Evolutionary conservation across 2,329 filamentous ascomycete species (phyloP), one percentile per base, ranked within the genome.

Genomic region (Septoria petroselini): DNA sequence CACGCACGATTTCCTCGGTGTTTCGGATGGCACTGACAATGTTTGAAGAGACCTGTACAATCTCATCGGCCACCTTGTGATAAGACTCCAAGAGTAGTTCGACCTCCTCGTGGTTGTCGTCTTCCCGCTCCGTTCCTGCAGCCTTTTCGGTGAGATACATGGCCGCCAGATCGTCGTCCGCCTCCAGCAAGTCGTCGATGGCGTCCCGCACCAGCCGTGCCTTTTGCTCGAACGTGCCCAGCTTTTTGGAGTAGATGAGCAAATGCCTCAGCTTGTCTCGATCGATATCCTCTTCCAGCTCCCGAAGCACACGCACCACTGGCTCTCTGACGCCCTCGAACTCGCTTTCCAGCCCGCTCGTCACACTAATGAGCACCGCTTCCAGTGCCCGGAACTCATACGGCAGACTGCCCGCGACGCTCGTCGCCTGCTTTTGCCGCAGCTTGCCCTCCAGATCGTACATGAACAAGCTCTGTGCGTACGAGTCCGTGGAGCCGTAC

Each of bases 81-180:
- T 98, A 98, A 2, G 90, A 95, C 69, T 98, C 93, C 3, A 98
- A 76, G 41, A 98, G 77, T 83, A 98, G 90, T 72, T 98, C 93
- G 4, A 98, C 87, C 70, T 98, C 93, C 19, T 91, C 93, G 64
- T 97, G 91, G 62, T 96, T 90, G 59, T 95, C 83, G 54, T 90
- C 84, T 45, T 83, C 82, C 46, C 91, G 79, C 35, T 80, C 74
- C 14, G 85, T 76, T 54, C 91, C 88, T 45, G 83, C 80, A 2
- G 81, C 79, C 67, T 95, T 91, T 70, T 97, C 93, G 0, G 88
- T 91, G 55, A 98, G 73, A 65, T 98, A 98, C 93, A 98, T 97
- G 58, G 85, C 81, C 12, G 90, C 85, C 27, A 98, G 73, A 67
- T 98, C 93, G 67, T 98, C 93, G 65, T 98, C 93, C 4, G 91